A percentile compares a stretch with the other conserved stretches of the same genome.
Evolutionary conservation across 2,329 filamentous ascomycete genomes (phyloP).

Genomic region (Diaporthe velutina): DNA sequence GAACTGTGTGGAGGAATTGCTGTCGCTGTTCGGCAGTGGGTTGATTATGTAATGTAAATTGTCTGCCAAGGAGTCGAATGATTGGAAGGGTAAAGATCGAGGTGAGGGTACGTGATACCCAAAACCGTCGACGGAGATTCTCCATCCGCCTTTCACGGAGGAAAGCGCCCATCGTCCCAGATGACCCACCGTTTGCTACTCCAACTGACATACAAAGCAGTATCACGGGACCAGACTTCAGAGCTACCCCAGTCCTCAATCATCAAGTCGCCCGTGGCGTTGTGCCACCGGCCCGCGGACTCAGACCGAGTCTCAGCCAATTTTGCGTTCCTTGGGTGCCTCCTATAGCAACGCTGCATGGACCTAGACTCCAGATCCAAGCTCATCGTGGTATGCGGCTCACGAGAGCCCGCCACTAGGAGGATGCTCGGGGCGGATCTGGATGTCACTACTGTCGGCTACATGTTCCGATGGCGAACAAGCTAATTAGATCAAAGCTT

Average conservation of each 20-base stretch:
- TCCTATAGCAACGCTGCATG: conserved; percentile 4
- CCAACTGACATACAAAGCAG: neutral
- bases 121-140: conserved; percentile 17
- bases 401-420: conserved; percentile 24
- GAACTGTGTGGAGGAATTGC: neutral
- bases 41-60: neutral
- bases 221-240: conserved; percentile 7
- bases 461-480: neutral
- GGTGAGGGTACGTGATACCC: conserved; percentile 4
- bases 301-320: neutral
- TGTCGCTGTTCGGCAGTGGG: no score
- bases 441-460: conserved; percentile 7
- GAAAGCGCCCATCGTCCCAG: conserved; percentile 15
- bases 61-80: neutral
- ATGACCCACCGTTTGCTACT: conserved; percentile 13
- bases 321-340: neutral
- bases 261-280: neutral
- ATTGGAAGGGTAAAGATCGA: conserved; percentile 12
- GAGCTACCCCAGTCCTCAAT: neutral
- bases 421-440: neutral
- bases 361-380: neutral
- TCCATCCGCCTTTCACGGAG: conserved; percentile 14
- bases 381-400: conserved; percentile 21
- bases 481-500: conserved; percentile 14
- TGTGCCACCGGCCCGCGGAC: conserved; percentile 1